Percentiles rank a stretch among this genome's conserved stretches.
Evolutionary conservation across 208 protist species (phyloP).

Genomic region (Novymonas esmeraldas): DNA sequence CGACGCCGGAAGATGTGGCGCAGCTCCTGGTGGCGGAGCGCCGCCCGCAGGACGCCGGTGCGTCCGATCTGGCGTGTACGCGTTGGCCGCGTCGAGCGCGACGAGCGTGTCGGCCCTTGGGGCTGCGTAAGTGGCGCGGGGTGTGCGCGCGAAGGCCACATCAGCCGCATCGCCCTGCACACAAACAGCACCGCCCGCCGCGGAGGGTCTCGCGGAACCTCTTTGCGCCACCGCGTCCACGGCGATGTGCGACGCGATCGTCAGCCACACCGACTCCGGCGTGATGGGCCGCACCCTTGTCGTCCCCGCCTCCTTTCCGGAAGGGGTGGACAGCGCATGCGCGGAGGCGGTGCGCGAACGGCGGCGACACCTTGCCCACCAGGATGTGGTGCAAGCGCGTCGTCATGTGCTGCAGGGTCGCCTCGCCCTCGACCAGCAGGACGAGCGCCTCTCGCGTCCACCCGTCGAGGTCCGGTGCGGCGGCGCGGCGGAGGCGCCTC

Average conservation of each 20-base stretch:
- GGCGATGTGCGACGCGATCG: conserved; percentile 26
- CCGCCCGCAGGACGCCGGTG: conserved; percentile 2
- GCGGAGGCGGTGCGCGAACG: conserved; percentile 20
- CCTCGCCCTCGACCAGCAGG: conserved; percentile 19
- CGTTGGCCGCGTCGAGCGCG: conserved; percentile 38
- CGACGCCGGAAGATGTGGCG: conserved; percentile 17
- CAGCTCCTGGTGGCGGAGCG: conserved; percentile 6
- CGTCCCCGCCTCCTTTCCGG: conserved; percentile 13
- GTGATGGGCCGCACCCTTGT: conserved; percentile 35
- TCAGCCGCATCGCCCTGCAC: conserved; percentile 22
- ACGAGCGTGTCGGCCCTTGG: conserved; percentile 17
- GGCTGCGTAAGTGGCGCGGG: not conserved
- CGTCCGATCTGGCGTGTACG: conserved; percentile 34
- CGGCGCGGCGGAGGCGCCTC: conserved; percentile 12
- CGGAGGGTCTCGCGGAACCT: not conserved
- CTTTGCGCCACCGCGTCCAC: conserved; percentile 13
- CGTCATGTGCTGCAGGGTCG: conserved; percentile 16
- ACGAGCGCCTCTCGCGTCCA: conserved; percentile 33
- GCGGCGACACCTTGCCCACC: conserved; percentile 11
- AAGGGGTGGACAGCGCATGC: conserved; percentile 29
- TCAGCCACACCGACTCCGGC: conserved; percentile 32
- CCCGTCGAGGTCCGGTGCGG: conserved; percentile 29
- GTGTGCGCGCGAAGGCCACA: conserved; percentile 21
- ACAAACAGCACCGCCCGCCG: conserved; percentile 25
- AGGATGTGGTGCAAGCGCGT: conserved; percentile 28